These are phyloP conservation scores for Penicillium fuscoglaucum DNA, from an alignment of 2,329 filamentous ascomycete species.

Conservation along the genomic window DNA sequence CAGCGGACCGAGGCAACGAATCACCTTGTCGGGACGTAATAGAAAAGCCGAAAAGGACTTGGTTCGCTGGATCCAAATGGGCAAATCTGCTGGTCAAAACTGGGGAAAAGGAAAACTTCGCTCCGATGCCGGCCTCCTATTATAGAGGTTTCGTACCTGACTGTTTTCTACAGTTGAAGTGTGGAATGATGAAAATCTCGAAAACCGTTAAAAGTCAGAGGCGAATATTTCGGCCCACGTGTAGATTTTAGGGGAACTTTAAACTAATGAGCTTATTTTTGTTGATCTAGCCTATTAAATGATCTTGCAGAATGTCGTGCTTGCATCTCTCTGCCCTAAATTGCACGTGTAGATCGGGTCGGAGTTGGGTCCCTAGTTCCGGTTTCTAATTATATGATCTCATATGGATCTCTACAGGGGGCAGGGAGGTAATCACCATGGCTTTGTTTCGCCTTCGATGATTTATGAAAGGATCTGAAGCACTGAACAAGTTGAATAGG, in stretches of 20 bases:
- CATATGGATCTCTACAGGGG: not conserved
- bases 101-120: constrained; percentile 10
- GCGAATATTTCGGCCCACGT: not conserved
- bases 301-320: not conserved
- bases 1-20: constrained; percentile 10
- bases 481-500: not conserved
- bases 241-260: not conserved
- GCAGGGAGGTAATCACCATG: not conserved
- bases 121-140: constrained; percentile 12
- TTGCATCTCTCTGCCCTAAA: not conserved
- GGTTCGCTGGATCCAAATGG: not conserved
- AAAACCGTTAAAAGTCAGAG: not conserved
- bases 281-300: not conserved
- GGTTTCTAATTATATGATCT: not conserved
- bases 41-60: constrained; percentile 4
- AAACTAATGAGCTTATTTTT: not conserved
- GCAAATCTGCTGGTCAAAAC: not conserved
- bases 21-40: constrained; percentile 8
- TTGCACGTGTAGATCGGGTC: not conserved
- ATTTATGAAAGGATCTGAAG: too few species aligned
- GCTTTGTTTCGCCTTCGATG: not conserved
- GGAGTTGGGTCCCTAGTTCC: not conserved
- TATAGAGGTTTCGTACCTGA: not conserved
- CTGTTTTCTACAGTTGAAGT: not conserved
- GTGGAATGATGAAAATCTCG: not conserved